Conservation (phyloP, 495 filamentous ascomycete genomes). For the Aspergillus saccharolyticus region DNA sequence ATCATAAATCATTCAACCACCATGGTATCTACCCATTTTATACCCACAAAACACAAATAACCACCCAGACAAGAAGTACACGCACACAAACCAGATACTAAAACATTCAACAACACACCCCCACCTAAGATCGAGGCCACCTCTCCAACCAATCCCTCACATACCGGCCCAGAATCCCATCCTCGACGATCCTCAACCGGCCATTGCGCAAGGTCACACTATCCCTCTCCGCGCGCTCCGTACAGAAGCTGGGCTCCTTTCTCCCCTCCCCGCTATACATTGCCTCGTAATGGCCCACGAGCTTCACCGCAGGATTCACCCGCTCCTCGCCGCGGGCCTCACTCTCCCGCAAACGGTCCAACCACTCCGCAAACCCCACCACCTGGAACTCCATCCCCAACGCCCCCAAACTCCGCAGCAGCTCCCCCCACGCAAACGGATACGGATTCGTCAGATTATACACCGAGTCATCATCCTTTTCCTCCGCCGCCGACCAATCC, state of each 20-base stretch:
- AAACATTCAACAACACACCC: background rate
- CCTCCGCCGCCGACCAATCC: background rate
- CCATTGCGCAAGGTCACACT: slow-evolving; percentile 34
- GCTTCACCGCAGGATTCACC: slow-evolving; percentile 54
- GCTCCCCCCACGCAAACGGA: slow-evolving; percentile 47
- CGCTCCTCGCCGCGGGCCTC: slow-evolving; percentile 41
- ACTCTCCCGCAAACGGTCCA: slow-evolving; percentile 38
- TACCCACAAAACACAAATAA: background rate
- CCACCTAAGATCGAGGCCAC: slow-evolving; percentile 18
- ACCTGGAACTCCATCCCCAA: slow-evolving; percentile 44
- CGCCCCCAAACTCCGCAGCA: slow-evolving; percentile 42
- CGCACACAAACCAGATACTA: background rate
- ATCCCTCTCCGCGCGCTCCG: slow-evolving; percentile 33
- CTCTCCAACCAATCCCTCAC: slow-evolving; percentile 32
- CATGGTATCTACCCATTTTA: background rate
- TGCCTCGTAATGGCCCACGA: slow-evolving; percentile 50
- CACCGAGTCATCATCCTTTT: slow-evolving; percentile 29
- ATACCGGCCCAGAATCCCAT: slow-evolving; percentile 35
- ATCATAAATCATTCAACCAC: background rate
- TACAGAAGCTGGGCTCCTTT: slow-evolving; percentile 21
- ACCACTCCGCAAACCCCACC: slow-evolving; percentile 45
- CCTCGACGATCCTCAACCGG: slow-evolving; percentile 29
- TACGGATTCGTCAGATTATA: slow-evolving; percentile 51
- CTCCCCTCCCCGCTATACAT: slow-evolving; percentile 21
- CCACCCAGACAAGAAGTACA: no score